Percentiles rank a stretch among this genome's conserved stretches.
phyloP scores from a whole-genome alignment of 352 stramenopile species.

The Globisporangium solare region DNA sequence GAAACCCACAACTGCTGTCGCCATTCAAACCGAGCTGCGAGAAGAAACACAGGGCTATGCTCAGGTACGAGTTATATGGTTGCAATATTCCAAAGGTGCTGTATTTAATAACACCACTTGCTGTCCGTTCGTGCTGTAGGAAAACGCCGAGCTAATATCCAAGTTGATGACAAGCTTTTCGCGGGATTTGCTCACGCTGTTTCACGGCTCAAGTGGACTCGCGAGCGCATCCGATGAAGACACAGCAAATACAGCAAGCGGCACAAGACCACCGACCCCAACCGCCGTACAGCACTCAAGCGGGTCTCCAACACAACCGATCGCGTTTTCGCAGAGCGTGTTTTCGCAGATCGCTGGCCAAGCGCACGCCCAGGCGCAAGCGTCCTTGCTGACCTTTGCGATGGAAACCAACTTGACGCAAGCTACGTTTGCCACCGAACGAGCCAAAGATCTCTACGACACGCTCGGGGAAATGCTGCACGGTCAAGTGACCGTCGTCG shows the following conservation, averaged over 20 bases:
- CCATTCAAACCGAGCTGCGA: slow-evolving; percentile 32
- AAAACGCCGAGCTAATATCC: slow-evolving; percentile 37
- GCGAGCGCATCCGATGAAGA: background rate
- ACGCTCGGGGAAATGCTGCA: slow-evolving; percentile 47
- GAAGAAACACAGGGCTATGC: slow-evolving; percentile 3
- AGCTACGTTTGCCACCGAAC: slow-evolving; percentile 25
- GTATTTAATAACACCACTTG: background rate
- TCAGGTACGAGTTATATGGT: slow-evolving; percentile 4
- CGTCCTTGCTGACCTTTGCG: slow-evolving; percentile 30
- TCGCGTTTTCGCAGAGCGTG: slow-evolving; percentile 49
- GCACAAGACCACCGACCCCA: slow-evolving; percentile 6
- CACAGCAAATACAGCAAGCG: background rate
- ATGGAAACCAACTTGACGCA: slow-evolving; percentile 32
- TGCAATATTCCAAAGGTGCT: background rate
- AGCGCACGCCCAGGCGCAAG: slow-evolving; percentile 29
- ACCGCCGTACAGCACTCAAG: background rate
- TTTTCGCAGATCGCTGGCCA: slow-evolving; percentile 47
- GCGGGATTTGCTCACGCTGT: slow-evolving; percentile 15
- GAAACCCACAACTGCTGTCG: slow-evolving; percentile 15
- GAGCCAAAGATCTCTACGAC: slow-evolving; percentile 45
- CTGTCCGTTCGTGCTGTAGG: slow-evolving; percentile 5
- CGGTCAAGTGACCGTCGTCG: slow-evolving; percentile 33
- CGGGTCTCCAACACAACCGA: slow-evolving; percentile 9
- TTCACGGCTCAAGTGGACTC: slow-evolving; percentile 11
- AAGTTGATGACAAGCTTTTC: slow-evolving; percentile 32